phyloP scores from a whole-genome alignment of 257 asterid species.

The Phtheirospermum japonicum region DNA sequence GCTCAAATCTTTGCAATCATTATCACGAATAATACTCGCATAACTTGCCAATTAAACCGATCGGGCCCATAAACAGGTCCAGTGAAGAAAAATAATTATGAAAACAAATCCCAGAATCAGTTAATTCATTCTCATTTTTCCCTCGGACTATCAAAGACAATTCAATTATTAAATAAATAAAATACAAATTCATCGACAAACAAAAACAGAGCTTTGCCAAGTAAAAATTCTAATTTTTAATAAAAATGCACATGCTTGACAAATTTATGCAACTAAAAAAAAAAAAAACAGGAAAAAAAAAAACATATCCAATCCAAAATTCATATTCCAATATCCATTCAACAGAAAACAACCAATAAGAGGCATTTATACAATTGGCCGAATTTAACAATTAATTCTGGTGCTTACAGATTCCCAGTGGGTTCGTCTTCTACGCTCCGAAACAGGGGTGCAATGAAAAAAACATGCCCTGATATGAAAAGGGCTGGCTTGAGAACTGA shows the following conservation, averaged over 20 bases:
- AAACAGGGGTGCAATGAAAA: conserved; percentile 64
- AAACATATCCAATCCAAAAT: background rate
- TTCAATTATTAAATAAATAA: background rate
- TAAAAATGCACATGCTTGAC: too few relatives aligned
- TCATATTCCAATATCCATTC: too few relatives aligned
- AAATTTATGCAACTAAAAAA: background rate
- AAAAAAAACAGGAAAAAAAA: background rate
- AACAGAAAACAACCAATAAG: too few relatives aligned
- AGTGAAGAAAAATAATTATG: too few relatives aligned
- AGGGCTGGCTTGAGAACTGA: conserved; percentile 46
- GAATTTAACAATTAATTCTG: too few relatives aligned
- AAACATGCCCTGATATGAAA: conserved; percentile 44
- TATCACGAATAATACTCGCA: too few relatives aligned
- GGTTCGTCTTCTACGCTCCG: conserved; percentile 66
- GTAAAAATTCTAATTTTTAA: background rate
- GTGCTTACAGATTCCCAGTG: conserved; percentile 62
- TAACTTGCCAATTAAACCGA: background rate
- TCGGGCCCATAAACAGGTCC: too few relatives aligned
- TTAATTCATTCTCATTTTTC: background rate
- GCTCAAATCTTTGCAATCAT: conserved; percentile 28
- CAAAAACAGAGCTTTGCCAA: background rate
- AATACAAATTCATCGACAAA: background rate
- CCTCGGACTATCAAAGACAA: background rate
- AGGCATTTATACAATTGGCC: too few relatives aligned
- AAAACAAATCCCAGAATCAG: too few relatives aligned